Evolutionary conservation across 139 green algal species (phyloP).

Genomic region (Spirogloea muscicola): DNA sequence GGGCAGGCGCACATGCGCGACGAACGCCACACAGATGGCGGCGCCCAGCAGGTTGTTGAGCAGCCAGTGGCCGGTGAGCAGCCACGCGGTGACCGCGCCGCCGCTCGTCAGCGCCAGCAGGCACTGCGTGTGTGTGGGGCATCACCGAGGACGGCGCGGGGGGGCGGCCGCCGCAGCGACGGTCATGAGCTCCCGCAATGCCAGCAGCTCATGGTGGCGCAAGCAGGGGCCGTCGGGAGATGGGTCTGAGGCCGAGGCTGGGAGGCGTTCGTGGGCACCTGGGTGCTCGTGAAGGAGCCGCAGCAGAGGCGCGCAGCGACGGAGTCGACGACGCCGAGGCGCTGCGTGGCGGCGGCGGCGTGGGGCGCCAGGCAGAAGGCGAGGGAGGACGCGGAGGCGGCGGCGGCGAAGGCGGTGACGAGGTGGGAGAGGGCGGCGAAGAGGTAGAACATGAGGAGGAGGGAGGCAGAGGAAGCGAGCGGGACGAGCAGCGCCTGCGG

Average conservation of each 20-base stretch:
- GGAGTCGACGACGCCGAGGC: background rate
- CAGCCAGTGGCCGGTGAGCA: conserved; percentile 44
- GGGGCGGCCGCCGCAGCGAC: no score
- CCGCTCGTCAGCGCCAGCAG: conserved; percentile 1
- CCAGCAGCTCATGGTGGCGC: no score
- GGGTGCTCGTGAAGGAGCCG: no score
- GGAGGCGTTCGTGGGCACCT: no score
- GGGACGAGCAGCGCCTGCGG: conserved; percentile 35
- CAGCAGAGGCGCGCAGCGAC: no score
- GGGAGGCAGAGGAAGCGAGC: conserved; percentile 25
- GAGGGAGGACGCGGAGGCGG: conserved; percentile 34
- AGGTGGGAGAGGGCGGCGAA: conserved; percentile 40
- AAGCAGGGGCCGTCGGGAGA: no score
- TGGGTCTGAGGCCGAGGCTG: no score
- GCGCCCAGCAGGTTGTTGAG: conserved; percentile 46
- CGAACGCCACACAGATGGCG: conserved; percentile 42
- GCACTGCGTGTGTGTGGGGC: conserved; percentile 14
- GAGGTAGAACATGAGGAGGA: conserved; percentile 50
- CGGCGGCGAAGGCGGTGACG: conserved; percentile 24
- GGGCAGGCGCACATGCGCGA: conserved; percentile 44
- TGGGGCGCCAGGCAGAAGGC: conserved; percentile 26
- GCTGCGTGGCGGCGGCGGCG: background rate
- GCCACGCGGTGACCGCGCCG: conserved; percentile 17
- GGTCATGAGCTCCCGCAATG: no score
- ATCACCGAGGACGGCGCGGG: no score